Conservation (phyloP, 257 asterid species). For the Capsicum baccatum region DNA sequence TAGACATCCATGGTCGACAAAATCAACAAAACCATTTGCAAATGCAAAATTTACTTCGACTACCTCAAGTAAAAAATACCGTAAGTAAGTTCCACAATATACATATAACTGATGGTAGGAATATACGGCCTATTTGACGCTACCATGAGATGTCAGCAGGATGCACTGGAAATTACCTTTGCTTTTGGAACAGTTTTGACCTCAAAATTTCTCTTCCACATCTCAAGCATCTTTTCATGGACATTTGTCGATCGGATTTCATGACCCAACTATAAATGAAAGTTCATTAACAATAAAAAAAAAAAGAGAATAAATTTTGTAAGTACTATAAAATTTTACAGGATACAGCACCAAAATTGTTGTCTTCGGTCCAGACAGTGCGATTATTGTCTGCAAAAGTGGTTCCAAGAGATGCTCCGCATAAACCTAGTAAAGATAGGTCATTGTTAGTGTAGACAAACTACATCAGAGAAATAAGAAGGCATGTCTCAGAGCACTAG, state of each 20-base stretch:
- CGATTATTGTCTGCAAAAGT: constrained; percentile 79
- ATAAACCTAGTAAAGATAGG: constrained; percentile 64
- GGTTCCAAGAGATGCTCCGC: constrained; percentile 97
- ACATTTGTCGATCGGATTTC: constrained; percentile 95
- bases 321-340: constrained; percentile 8
- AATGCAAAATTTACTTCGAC: neutral
- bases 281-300: neutral
- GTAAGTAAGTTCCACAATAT: constrained; percentile 14
- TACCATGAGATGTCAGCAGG: neutral
- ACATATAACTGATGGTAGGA: neutral
- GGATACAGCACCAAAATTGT: constrained; percentile 67
- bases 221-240: constrained; percentile 87
- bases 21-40: neutral
- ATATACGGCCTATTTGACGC: neutral
- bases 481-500: neutral
- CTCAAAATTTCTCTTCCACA: constrained; percentile 76
- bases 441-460: neutral
- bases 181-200: constrained; percentile 79
- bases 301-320: neutral
- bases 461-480: constrained; percentile 24
- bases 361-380: constrained; percentile 86
- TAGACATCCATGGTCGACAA: neutral
- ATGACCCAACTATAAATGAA: constrained; percentile 71
- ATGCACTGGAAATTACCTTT: constrained; percentile 54
- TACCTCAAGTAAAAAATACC: neutral